Evolutionary conservation across 441 rosid species (phyloP), one percentile per base, ranked within the genome.

Genomic region (Syzygium malaccense): DNA sequence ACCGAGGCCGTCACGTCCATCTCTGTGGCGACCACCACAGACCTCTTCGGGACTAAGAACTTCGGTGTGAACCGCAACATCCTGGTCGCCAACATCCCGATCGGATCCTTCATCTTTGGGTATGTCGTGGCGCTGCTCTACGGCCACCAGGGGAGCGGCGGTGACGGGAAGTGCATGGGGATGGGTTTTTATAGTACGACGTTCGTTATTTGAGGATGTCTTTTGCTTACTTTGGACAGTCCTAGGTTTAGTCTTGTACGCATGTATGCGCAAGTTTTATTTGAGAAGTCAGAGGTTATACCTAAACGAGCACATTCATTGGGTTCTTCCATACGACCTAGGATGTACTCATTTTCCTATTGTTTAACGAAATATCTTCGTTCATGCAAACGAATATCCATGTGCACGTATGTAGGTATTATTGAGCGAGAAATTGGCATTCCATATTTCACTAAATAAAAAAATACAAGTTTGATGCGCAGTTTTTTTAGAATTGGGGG

Each of bases 1-100:
- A 93, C 94, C 0, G 99, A 99, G 7, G 95, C 98, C 18, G 94
- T 97, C 86, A 92, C 95, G 28, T 94, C 98, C 51, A 91, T 96
- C 51, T 85, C 99, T 0, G 98, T 94, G 28, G 86, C 94, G 26
- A 92, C 94, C 89, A 96, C 98, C 5, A 89, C 94, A 1, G 97
- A 96, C 88, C 94, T 96, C 15, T 96, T 96, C 54, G 96, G 97
- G 54, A 89, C 92, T 8, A 92, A 92, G 51, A 90, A 95, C 48
- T 95, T 96, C 41, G 91, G 95, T 23, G 91, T 92, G 23, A 92
- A 94, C 89, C 93, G 94, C 86, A 94, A 95, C 60, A 89, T 96
- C 19, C 90, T 95, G 49, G 95, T 97, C 7, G 93, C 92, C 6
- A 96, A 93, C 88, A 95, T 97, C 88, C 98, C 98, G 1, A 78